These are phyloP conservation scores for Ichthyophthirius multifiliis DNA, from an alignment of 169 alveolate genomes.

Conservation along the genomic window DNA sequence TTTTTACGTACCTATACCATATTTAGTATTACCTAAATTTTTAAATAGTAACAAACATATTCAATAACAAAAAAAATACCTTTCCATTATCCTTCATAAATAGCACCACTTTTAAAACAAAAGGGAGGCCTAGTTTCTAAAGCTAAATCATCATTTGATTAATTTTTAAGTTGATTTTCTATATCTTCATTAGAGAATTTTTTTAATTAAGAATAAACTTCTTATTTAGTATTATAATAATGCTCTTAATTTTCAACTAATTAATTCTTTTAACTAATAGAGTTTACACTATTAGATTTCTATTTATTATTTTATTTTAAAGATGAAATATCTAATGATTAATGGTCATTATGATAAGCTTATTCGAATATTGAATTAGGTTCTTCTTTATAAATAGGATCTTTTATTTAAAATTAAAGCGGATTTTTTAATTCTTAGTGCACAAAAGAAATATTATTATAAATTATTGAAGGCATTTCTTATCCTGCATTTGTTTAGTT, in stretches of 20 bases:
- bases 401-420: not conserved
- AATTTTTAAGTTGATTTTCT: not conserved
- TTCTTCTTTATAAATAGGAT: not conserved
- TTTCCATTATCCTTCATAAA: conserved; percentile 72
- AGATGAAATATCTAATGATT: too few species aligned
- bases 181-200: not conserved
- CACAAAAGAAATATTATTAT: not conserved
- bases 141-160: conserved; percentile 6
- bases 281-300: too few species aligned
- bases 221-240: not conserved
- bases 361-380: not conserved
- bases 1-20: conserved; percentile 56
- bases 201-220: not conserved
- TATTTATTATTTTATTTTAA: too few species aligned
- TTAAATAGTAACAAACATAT: conserved; percentile 52
- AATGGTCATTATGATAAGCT: too few species aligned
- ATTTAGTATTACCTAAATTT: conserved; percentile 40
- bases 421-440: not conserved
- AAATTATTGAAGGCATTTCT: not conserved
- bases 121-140: conserved; percentile 47
- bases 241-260: not conserved
- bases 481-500: not conserved
- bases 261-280: not conserved
- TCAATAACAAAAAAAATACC: conserved; percentile 61
- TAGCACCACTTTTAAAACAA: conserved; percentile 67